Evolutionary conservation across 306 rosid genomes (phyloP), one percentile per base, ranked within the genome.

Genomic region (Citrullus amarus): DNA sequence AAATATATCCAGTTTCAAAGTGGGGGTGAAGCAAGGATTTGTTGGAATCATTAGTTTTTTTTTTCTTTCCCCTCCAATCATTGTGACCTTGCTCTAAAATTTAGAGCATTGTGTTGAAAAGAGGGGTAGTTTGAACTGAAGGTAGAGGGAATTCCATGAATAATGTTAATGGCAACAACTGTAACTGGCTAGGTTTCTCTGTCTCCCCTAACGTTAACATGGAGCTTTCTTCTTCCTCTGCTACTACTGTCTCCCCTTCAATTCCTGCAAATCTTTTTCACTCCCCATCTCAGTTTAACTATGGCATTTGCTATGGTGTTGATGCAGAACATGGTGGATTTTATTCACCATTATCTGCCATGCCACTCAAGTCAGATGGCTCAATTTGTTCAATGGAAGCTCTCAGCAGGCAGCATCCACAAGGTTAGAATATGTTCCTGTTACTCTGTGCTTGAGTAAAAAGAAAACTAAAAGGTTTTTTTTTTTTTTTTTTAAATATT

Each of bases 321-420:
- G 91, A 88, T 83, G 84, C 83, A 75, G 87, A 88, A 55, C 83
- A 86, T 71, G 83, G 78, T 79, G 88, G 85, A 9, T 82, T 91
- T 41, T 92, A 86, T 79, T 84, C 96, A 6, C 84, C 84, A 11
- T 48, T 90, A 53, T 85, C 97, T 51, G 78, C 79, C 25, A 92
- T 92, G 96, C 97, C 96, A 0, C 90, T 91, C 76, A 93, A 93
- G 78, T 91, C 97, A 56, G 93, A 93, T 85, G 94, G 93, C 32
- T 87, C 94, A 80, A 90, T 89, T 41, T 91, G 85, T 71, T 86
- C 88, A 25, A 87, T 87, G 94, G 96, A 91, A 79, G 83, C 93
- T 80, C 78, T 89, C 16, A 85, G 48, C 81, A 88, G 87, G 79
- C 83, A 93, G 54, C 96, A 88, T 32, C 61, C 90, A 79, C 93